Percentiles rank a stretch among this genome's conserved stretches.
These are phyloP conservation scores for Cladophialophora exuberans DNA, from an alignment of 2,329 filamentous ascomycete species.

Conservation along the genomic window DNA sequence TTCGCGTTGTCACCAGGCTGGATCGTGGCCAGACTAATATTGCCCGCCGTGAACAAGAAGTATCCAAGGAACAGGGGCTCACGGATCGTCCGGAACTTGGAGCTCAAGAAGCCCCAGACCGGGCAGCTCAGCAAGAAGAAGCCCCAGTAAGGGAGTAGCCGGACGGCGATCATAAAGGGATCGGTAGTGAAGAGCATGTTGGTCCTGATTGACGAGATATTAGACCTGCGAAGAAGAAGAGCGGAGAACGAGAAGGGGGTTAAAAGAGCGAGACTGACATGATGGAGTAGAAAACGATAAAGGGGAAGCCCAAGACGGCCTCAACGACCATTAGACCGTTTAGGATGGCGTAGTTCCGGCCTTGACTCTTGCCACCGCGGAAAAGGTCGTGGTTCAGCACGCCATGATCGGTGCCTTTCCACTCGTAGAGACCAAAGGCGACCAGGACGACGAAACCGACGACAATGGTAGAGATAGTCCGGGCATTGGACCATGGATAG, in stretches of 20 bases:
- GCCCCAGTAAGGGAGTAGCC: slow-evolving; percentile 6
- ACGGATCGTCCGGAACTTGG: slow-evolving; percentile 10
- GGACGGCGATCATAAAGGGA: slow-evolving; percentile 3
- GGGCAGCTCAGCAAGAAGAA: not conserved
- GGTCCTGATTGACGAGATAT: not conserved
- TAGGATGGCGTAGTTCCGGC: slow-evolving; percentile 18
- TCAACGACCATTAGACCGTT: slow-evolving; percentile 20
- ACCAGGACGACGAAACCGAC: slow-evolving; percentile 16
- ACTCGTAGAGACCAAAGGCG: slow-evolving; percentile 23
- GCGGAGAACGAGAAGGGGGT: no score
- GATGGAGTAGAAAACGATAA: slow-evolving; percentile 23
- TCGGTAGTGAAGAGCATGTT: slow-evolving; percentile 9
- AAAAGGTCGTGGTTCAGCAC: slow-evolving; percentile 23
- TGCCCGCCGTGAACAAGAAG: slow-evolving; percentile 13
- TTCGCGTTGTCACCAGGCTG: slow-evolving; percentile 10
- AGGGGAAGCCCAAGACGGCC: slow-evolving; percentile 17
- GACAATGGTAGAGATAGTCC: slow-evolving; percentile 11
- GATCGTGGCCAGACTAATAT: slow-evolving; percentile 19
- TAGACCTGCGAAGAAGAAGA: not conserved
- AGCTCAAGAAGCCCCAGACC: slow-evolving; percentile 1
- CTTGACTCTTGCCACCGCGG: slow-evolving; percentile 4
- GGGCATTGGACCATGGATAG: slow-evolving; percentile 19
- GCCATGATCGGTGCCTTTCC: slow-evolving; percentile 21
- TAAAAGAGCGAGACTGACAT: slow-evolving; percentile 14
- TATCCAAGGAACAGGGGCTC: slow-evolving; percentile 7